Evolutionary conservation across 2,329 filamentous ascomycete species (phyloP).

Genomic region (Sporothrix sp.): DNA sequence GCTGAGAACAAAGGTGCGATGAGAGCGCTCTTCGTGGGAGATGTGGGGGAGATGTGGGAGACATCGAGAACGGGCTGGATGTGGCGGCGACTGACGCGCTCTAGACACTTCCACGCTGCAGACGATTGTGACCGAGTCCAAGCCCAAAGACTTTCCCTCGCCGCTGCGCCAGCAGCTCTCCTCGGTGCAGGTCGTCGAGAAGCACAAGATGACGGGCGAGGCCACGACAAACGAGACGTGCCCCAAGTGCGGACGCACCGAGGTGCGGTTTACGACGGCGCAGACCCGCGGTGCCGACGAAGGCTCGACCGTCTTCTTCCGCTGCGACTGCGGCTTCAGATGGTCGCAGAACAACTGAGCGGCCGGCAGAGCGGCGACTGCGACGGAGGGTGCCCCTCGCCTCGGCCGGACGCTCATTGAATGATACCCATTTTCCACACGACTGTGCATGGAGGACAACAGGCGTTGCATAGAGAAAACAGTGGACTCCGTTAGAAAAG

Average conservation of each 20-base stretch:
- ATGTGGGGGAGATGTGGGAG: not conserved
- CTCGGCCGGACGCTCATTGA: no score
- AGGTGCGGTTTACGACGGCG: constrained; percentile 76
- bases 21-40: not conserved
- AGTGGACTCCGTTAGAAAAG: not conserved
- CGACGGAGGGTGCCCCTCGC: not conserved
- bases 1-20: constrained; percentile 67
- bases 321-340: constrained; percentile 73
- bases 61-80: not conserved
- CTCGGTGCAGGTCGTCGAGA: constrained; percentile 72
- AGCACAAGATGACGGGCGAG: constrained; percentile 66
- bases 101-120: constrained; percentile 58
- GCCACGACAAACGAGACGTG: constrained; percentile 60
- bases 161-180: constrained; percentile 78
- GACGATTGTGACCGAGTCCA: constrained; percentile 72
- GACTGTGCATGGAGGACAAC: not conserved
- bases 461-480: not conserved
- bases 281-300: constrained; percentile 91
- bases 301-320: constrained; percentile 86
- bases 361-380: not conserved
- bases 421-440: constrained; percentile 12
- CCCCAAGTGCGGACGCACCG: constrained; percentile 66
- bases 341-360: constrained; percentile 52
- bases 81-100: no score
- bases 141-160: constrained; percentile 83